Conservation (phyloP, 139 green algal species). For the Penium margaritaceum region DNA sequence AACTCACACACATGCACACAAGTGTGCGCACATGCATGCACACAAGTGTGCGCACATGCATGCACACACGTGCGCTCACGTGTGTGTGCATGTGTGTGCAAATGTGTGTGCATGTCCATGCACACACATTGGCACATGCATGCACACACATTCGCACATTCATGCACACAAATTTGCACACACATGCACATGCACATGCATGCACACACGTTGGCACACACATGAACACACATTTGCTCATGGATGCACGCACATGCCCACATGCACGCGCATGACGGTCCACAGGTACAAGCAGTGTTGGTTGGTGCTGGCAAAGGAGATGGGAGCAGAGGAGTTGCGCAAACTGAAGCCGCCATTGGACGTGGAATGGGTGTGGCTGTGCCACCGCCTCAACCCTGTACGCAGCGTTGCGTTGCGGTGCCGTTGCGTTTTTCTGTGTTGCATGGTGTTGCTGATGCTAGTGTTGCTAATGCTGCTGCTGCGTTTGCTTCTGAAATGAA, state of each 20-base stretch:
- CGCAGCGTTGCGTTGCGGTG: too few relatives aligned
- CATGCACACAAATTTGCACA: not conserved
- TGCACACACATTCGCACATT: not conserved
- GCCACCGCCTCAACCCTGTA: slow-evolving; percentile 8
- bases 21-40: too few relatives aligned
- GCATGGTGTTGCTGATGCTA: not conserved
- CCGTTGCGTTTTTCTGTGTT: not conserved
- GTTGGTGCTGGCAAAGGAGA: not conserved
- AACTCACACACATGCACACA: not conserved
- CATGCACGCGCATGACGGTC: too few relatives aligned
- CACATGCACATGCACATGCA: not conserved
- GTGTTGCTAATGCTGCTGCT: not conserved
- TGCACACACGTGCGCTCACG: not conserved
- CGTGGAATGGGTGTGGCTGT: slow-evolving; percentile 5
- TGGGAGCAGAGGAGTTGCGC: not conserved
- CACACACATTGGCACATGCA: not conserved
- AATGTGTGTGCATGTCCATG: not conserved
- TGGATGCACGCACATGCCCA: not conserved
- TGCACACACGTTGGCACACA: not conserved
- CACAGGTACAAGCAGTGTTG: not conserved
- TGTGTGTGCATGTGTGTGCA: not conserved
- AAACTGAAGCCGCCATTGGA: not conserved
- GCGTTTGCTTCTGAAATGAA: too few relatives aligned
- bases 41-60: not conserved
- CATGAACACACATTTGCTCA: not conserved